These are phyloP conservation scores for Acanthamoeba polyphaga DNA, from an alignment of 208 protist species.

Conservation along the genomic window DNA sequence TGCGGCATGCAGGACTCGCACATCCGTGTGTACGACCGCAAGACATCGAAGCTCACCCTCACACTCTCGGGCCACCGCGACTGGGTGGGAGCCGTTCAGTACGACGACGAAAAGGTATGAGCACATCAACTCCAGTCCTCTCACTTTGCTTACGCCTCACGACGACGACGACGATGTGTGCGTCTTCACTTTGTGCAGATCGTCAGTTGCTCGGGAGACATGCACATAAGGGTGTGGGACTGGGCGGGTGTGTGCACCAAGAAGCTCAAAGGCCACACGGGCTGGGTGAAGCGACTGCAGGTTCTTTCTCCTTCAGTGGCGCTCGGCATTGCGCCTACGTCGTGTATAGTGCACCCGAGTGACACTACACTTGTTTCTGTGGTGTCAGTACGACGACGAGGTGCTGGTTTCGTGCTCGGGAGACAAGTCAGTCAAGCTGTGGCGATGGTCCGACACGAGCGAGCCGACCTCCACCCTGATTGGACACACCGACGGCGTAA, in stretches of 20 bases:
- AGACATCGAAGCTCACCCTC: conserved; percentile 1
- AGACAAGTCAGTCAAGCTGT: conserved; percentile 46
- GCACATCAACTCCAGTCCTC: not conserved
- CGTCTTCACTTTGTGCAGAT: conserved; percentile 9
- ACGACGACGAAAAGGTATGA: conserved; percentile 62
- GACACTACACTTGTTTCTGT: not conserved
- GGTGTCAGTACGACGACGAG: conserved; percentile 54
- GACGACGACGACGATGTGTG: not conserved
- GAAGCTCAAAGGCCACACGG: conserved; percentile 71
- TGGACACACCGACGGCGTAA: conserved; percentile 54
- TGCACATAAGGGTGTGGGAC: conserved; percentile 37
- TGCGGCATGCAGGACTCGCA: conserved; percentile 65
- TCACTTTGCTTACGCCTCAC: not conserved
- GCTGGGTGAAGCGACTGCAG: conserved; percentile 74
- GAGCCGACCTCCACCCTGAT: not conserved
- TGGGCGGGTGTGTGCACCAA: conserved; percentile 49
- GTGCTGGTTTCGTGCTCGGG: conserved; percentile 54
- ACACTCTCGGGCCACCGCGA: conserved; percentile 42
- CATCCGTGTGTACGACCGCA: conserved; percentile 49
- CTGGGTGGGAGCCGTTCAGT: conserved; percentile 72
- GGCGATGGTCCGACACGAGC: conserved; percentile 58
- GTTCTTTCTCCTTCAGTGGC: not conserved
- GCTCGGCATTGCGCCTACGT: not conserved
- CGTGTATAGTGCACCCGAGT: not conserved
- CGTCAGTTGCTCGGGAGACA: conserved; percentile 67